Conservation (phyloP, 2,329 filamentous ascomycete species). For the Aspergillus amoenus region DNA sequence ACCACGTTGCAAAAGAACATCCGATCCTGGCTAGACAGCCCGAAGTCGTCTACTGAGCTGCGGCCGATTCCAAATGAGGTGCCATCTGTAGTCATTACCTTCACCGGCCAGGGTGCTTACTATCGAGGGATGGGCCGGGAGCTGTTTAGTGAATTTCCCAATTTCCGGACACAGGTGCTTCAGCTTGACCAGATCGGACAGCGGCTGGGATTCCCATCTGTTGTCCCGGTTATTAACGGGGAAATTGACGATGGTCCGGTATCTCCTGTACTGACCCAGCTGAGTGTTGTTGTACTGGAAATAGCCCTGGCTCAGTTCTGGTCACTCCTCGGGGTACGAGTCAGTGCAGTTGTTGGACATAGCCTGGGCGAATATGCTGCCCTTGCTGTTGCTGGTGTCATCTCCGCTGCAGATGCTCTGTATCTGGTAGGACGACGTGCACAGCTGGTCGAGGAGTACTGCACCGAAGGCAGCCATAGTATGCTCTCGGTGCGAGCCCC, state of each 20-base stretch:
- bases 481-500: constrained; percentile 60
- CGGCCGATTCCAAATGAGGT: constrained; percentile 46
- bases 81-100: constrained; percentile 10
- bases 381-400: constrained; percentile 31
- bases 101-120: constrained; percentile 14
- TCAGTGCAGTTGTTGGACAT: constrained; percentile 55
- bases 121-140: constrained; percentile 12
- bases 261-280: constrained; percentile 30
- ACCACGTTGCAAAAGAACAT: background rate
- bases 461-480: constrained; percentile 64
- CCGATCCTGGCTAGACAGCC: constrained; percentile 21
- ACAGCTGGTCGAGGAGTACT: constrained; percentile 63
- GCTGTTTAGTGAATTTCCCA: constrained; percentile 25
- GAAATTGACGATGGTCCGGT: constrained; percentile 39
- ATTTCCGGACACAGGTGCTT: constrained; percentile 21
- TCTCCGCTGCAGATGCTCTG: constrained; percentile 43
- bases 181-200: constrained; percentile 23
- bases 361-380: constrained; percentile 42
- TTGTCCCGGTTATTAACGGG: constrained; percentile 23
- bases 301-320: constrained; percentile 41
- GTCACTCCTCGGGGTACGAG: constrained; percentile 27
- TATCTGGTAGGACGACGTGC: constrained; percentile 71
- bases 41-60: constrained; percentile 42
- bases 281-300: constrained; percentile 38
- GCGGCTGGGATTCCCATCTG: constrained; percentile 24